A percentile compares a stretch with the other conserved stretches of the same genome.
These are phyloP conservation scores for Calonectria hongkongensis DNA, from an alignment of 2,329 filamentous ascomycete genomes.

Conservation along the genomic window DNA sequence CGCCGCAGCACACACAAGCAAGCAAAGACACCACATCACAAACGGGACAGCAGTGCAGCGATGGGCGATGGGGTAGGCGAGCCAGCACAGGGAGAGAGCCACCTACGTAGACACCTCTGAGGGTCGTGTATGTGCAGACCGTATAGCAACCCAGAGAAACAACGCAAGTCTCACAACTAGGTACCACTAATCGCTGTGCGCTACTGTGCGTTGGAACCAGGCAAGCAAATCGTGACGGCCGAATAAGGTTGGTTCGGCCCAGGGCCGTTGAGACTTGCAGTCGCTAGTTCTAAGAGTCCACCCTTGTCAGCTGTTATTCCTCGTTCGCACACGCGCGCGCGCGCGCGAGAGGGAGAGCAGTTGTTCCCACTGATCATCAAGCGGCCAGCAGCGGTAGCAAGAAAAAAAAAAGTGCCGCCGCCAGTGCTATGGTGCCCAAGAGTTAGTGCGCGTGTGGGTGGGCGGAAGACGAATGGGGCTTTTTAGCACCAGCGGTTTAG, in stretches of 20 bases:
- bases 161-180: conserved; percentile 26
- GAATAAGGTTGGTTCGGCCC: conserved; percentile 35
- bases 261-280: conserved; percentile 35
- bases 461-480: conserved; percentile 14
- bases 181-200: conserved; percentile 17
- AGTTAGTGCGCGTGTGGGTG: conserved; percentile 2
- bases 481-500: conserved; percentile 16
- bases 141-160: conserved; percentile 12
- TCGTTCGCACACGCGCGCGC: conserved; percentile 9
- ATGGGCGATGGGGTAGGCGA: too few species aligned
- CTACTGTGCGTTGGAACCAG: conserved; percentile 16
- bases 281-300: conserved; percentile 13
- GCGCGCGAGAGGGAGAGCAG: not conserved
- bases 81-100: not conserved
- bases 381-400: not conserved
- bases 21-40: not conserved
- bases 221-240: conserved; percentile 22
- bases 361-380: conserved; percentile 12
- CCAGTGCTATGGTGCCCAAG: not conserved
- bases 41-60: too few species aligned
- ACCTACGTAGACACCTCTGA: not conserved
- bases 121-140: conserved; percentile 15
- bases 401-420: conserved; percentile 18
- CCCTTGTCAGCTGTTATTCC: conserved; percentile 27
- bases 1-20: not conserved